Percentiles rank a stretch among this genome's conserved stretches.
These are phyloP conservation scores for Gaeumannomyces tritici DNA, from an alignment of 2,329 filamentous ascomycete species.

Conservation along the genomic window DNA sequence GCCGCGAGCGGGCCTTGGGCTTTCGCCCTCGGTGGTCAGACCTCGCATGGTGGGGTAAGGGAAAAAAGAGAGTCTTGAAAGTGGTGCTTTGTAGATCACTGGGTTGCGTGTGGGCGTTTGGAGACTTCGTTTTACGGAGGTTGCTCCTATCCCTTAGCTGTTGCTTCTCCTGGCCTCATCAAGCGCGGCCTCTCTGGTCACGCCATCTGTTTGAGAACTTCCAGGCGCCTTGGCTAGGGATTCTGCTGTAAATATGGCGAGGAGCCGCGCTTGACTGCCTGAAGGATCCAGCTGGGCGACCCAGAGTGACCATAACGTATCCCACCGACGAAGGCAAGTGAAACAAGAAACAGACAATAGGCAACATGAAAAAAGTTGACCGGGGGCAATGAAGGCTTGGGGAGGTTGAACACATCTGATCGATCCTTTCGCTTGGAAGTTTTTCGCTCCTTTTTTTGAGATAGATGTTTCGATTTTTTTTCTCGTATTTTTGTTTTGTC, in stretches of 20 bases:
- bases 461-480: not conserved
- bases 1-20: no score
- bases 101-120: no score
- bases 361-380: not conserved
- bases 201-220: not conserved
- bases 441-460: not conserved
- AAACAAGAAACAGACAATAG: not conserved
- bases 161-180: not conserved
- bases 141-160: not conserved
- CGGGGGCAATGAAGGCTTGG: not conserved
- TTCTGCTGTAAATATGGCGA: not conserved
- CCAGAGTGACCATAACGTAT: not conserved
- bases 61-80: no score
- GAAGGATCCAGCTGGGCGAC: not conserved
- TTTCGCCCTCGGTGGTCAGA: no score
- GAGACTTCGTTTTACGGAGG: not conserved
- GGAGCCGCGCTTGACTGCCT: not conserved
- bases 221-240: not conserved
- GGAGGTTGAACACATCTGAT: not conserved
- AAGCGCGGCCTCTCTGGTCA: not conserved
- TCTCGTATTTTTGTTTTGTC: not conserved
- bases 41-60: not conserved
- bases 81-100: no score
- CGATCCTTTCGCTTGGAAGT: not conserved
- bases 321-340: no score